Evolutionary conservation across 768 basidiomycete genomes (phyloP).

Genomic region (Dendrothele bispora): DNA sequence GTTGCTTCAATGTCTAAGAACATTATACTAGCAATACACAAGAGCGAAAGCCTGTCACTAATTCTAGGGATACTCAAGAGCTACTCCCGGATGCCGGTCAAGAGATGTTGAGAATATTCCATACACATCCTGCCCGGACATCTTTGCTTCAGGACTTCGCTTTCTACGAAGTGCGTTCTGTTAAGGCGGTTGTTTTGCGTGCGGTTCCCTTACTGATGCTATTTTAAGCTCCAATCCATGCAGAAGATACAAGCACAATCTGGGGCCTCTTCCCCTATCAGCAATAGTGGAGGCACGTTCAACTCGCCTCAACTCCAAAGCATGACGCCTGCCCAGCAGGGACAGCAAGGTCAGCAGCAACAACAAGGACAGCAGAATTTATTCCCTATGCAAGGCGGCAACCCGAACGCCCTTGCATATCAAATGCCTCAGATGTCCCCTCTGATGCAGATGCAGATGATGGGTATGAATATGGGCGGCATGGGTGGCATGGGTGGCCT

Average conservation of each 20-base stretch:
- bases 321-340: slow-evolving; percentile 23
- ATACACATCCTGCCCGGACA: slow-evolving; percentile 89
- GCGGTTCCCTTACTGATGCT: slow-evolving; percentile 2
- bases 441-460: slow-evolving; percentile 65
- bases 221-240: slow-evolving; percentile 73
- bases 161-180: slow-evolving; percentile 73
- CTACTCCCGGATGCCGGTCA: slow-evolving; percentile 93
- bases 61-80: slow-evolving; percentile 97
- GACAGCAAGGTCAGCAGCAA: slow-evolving; percentile 38
- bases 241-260: slow-evolving; percentile 61
- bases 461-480: slow-evolving; percentile 49
- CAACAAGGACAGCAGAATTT: slow-evolving; percentile 45
- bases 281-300: slow-evolving; percentile 31
- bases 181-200: not conserved
- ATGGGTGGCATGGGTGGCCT: slow-evolving; percentile 40
- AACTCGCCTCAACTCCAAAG: slow-evolving; percentile 42
- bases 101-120: slow-evolving; percentile 96
- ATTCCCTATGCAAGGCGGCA: slow-evolving; percentile 40
- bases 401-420: slow-evolving; percentile 56
- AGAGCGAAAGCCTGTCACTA: slow-evolving; percentile 97
- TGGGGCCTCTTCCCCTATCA: slow-evolving; percentile 35
- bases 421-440: slow-evolving; percentile 60
- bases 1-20: slow-evolving; percentile 11
- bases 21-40: slow-evolving; percentile 78
- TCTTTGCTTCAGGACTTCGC: slow-evolving; percentile 92